Evolutionary conservation across 2,329 filamentous ascomycete genomes (phyloP).

Genomic region (Cercospora nicotianae): DNA sequence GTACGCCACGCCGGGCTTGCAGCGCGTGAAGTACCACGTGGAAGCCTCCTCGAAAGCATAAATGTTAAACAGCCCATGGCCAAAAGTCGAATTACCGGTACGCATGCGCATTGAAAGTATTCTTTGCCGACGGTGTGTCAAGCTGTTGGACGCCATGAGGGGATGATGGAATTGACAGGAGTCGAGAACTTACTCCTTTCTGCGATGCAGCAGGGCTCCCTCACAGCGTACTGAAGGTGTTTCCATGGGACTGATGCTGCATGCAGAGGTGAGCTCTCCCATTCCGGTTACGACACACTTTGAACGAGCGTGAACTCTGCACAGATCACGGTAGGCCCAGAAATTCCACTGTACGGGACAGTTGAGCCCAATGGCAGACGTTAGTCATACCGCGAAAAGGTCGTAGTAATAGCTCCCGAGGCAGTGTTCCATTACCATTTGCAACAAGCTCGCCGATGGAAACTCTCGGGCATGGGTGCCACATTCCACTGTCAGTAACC

Average conservation of each 20-base stretch:
- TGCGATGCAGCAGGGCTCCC: background rate
- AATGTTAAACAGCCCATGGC: background rate
- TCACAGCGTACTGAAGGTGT: background rate
- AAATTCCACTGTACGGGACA: background rate
- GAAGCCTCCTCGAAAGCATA: conserved; percentile 11
- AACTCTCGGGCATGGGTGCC: background rate
- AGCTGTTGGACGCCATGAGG: background rate
- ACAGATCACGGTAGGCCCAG: background rate
- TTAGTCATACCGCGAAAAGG: conserved; percentile 8
- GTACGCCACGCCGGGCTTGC: conserved; percentile 15
- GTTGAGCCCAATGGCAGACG: background rate
- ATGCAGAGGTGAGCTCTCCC: background rate
- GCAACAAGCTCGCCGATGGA: background rate
- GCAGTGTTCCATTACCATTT: background rate
- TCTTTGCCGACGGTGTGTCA: background rate
- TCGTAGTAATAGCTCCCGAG: conserved; percentile 3
- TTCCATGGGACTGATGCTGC: background rate
- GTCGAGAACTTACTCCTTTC: background rate
- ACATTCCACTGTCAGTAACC: background rate
- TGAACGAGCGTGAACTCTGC: background rate
- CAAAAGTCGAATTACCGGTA: conserved; percentile 7
- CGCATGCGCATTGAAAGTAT: background rate
- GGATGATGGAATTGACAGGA: background rate
- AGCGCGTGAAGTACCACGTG: conserved; percentile 16
- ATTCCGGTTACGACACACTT: background rate